Evolutionary conservation across 306 rosid genomes (phyloP), one percentile per base, ranked within the genome.

Genomic region (Pachyrhizus erosus): DNA sequence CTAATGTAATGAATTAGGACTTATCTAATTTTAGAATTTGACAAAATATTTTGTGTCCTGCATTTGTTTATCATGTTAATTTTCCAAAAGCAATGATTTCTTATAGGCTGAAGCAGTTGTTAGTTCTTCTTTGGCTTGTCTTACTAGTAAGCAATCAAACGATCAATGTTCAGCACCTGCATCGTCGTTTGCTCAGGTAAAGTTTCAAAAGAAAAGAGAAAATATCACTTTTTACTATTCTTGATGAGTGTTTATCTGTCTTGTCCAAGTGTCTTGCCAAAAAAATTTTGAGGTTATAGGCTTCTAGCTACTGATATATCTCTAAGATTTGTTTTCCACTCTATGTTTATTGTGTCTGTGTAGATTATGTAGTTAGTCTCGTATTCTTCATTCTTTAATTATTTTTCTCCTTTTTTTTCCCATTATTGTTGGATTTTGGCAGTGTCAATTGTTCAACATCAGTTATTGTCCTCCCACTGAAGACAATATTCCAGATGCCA

Each of bases 91-190:
- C 7, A 12, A 13, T 45, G 51, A 12, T 45, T 26, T 61, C 79
- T 86, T 84, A 58, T 66, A 94, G 98, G 85, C 98, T 70, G 96
- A 92, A 88, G 86, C 83, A 31, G 84, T 88, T 57, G 91, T 92
- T 58, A 94, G 88, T 77, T 82, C 91, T 79, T 90, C 98, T 81
- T 80, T 94, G 61, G 83, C 89, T 39, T 90, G 91, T 88, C 87
- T 94, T 49, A 62, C 85, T 31, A 72, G 83, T 49, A 91, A 79
- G 43, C 70, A 85, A 85, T 65, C 91, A 29, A 85, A 87, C 42
- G 77, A 34, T 34, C 83, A 80, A 43, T 83, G 91, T 81, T 81
- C 75, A 18, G 49, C 34, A 8, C 67, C 84, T 4, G 73, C 84
- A 77, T 65, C 74, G 0, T 46, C 64, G 40, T 90, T 94, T 78